Base-by-base conservation (phyloP, 208 protist species). In the Novymonas esmeraldas region DNA sequence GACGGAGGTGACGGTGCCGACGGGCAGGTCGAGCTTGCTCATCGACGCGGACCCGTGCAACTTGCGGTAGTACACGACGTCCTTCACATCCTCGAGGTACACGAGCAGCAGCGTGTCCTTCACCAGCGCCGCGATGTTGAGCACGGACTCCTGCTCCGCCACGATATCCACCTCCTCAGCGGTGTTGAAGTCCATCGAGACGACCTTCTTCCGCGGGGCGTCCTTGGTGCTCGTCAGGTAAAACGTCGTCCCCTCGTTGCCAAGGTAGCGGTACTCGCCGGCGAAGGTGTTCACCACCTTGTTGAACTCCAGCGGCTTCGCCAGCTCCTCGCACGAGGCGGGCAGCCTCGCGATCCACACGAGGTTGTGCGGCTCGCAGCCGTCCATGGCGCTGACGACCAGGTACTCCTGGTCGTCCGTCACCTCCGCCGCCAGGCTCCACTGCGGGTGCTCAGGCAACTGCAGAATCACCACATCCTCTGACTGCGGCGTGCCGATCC, bases 71-170 rank as follows among this genome's bases (percentile, higher is more conserved):
- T 97, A 95, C 18, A 98, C 10, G 2, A 95, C 86, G 60, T 96
- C 81, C 82, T 97, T 96, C n/a, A 98, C 96, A 73, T 99, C 93
- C 71, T 97, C 87, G 1, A 98, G 65, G 70, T 97, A 98, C 2
- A 78, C 64, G 1, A 97, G 64, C 41, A 98, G 42, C 46, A 98
- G 79, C 26, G 87, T 89, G 66, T 97, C 70, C 36, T 85, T 64
- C 20, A 89, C 82, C 18, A 89, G 66, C 9, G 29, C 31, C 20
- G 72, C 87, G 14, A 81, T 67, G 51, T 78, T 82, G 29, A 98
- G 64, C 24, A 97, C 74, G 2, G 95, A 85, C 16, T 76, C 36
- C 56, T 70, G 51, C 60, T 98, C 81, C 31, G 75, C 31, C 24
- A 98, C 79, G 5, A 98, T 5, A 13, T 88, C 88, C 11, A 41